Evolutionary conservation across 2,329 filamentous ascomycete genomes (phyloP).

Genomic region (Nothopassalora personata): DNA sequence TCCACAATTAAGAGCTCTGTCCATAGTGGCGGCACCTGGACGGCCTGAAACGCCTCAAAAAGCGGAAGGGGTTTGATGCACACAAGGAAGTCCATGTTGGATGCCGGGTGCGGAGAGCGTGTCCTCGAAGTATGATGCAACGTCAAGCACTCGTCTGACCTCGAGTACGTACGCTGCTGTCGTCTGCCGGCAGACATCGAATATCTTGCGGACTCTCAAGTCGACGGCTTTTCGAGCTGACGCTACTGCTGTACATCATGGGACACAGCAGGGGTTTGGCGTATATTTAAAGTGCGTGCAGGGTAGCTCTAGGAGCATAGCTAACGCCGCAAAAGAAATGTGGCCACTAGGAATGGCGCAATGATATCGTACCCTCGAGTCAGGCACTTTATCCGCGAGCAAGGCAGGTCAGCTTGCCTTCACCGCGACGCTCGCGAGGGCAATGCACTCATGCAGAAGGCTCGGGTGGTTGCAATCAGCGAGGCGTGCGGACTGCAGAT

Average conservation of each 20-base stretch:
- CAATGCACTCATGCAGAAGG: neutral
- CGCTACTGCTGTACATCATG: constrained; percentile 7
- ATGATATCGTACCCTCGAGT: constrained; percentile 1
- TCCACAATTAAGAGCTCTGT: neutral
- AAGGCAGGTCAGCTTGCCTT: neutral
- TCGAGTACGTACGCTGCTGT: neutral
- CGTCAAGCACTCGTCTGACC: neutral
- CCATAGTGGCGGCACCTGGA: constrained; percentile 2
- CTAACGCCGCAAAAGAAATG: neutral
- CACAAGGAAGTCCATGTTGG: neutral
- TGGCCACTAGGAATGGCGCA: constrained; percentile 6
- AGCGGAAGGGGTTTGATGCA: constrained; percentile 5
- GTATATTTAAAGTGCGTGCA: neutral
- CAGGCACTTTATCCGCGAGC: neutral
- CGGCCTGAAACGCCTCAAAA: constrained; percentile 4
- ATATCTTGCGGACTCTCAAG: neutral
- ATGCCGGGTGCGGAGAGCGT: neutral
- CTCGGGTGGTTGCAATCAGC: neutral
- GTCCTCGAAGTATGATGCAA: neutral
- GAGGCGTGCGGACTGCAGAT: neutral
- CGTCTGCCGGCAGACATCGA: neutral
- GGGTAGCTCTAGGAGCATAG: neutral
- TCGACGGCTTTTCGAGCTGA: neutral
- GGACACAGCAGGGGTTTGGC: constrained; percentile 1
- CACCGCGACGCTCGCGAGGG: neutral